Base-by-base conservation (phyloP, 768 basidiomycete species). In the Tremella mesenterica region DNA sequence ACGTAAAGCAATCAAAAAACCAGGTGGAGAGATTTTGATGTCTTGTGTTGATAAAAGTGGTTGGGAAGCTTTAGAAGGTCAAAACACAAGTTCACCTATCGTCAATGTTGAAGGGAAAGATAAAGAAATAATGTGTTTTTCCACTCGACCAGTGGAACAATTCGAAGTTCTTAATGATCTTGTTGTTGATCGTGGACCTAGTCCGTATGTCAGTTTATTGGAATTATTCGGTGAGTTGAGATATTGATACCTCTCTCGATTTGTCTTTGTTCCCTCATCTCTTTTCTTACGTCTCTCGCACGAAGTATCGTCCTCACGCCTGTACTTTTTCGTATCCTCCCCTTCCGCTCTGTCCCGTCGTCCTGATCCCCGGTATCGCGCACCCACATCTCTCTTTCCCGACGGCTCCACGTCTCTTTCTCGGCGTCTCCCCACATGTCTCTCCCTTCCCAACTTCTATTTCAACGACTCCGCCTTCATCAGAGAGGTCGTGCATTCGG, bases 141-240 rank as follows among this genome's bases (percentile, higher is more conserved):
- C 89, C 18, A 97, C 95, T 5, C 76, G 89, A 57, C 87, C 95
- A 0, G 88, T 84, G 36, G 95, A 97, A 76, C 90, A 85, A 54
- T 99, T 99, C 62, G 95, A 99, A 75, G 91, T 80, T 80, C 73
- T 99, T 64, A 99, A 99, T 61, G 95, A 99, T 74, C 79, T 99
- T 33, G 95, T 97, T 29, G 93, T 99, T 33, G 95, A 99, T 70
- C 82, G 95, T 49, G 95, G 95, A 5, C 95, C 95, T 38, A 95
- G 91, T 73, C 95, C 95, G 6, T 99, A 91, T 73, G 92, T 99
- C 69, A 91, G 88, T 67, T 78, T 89, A 63, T 77, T 99, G 56
- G 95, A 99, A 74, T 79, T 99, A 13, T 99, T 99, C 65, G 95
- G 93, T 96, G 64, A 63, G 85, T 77, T 12, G 16, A 9, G 5